Evolutionary conservation across 805 yeast species (phyloP).

Genomic region (Saccharomyces eubayanus): DNA sequence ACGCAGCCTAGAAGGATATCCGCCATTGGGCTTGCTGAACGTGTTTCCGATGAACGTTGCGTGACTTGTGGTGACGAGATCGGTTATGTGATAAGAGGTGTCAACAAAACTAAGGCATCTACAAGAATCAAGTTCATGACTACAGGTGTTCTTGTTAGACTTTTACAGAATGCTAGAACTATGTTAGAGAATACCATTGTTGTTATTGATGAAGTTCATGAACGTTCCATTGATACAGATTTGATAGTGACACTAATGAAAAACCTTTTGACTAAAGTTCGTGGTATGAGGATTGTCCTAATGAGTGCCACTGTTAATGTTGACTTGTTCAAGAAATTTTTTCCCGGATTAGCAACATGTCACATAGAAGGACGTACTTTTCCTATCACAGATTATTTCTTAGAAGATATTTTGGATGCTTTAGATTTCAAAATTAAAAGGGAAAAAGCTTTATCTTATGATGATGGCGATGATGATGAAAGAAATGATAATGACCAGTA

Average conservation of each 20-base stretch:
- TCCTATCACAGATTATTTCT: slow-evolving; percentile 71
- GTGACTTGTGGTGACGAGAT: slow-evolving; percentile 48
- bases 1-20: slow-evolving; percentile 96
- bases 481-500: slow-evolving; percentile 29
- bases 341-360: slow-evolving; percentile 50
- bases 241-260: slow-evolving; percentile 71
- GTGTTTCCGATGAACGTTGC: slow-evolving; percentile 77
- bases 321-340: slow-evolving; percentile 57
- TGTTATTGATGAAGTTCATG: slow-evolving; percentile 94
- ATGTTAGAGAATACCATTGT: slow-evolving; percentile 53
- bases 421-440: slow-evolving; percentile 48
- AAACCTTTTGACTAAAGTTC: slow-evolving; percentile 39
- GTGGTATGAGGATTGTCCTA: slow-evolving; percentile 57
- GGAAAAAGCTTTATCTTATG: slow-evolving; percentile 10
- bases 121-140: slow-evolving; percentile 86
- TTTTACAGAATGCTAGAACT: slow-evolving; percentile 50
- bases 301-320: slow-evolving; percentile 94
- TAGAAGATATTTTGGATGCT: slow-evolving; percentile 54
- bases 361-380: slow-evolving; percentile 92
- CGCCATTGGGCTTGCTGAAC: slow-evolving; percentile 86
- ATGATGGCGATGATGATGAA: slow-evolving; percentile 16
- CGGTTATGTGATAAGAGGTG: slow-evolving; percentile 89
- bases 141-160: slow-evolving; percentile 82
- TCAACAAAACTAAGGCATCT: slow-evolving; percentile 47
- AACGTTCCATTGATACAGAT: slow-evolving; percentile 86